A percentile compares a stretch with the other conserved stretches of the same genome.
Conservation (phyloP, 306 rosid genomes). For the Ormosia emarginata region DNA sequence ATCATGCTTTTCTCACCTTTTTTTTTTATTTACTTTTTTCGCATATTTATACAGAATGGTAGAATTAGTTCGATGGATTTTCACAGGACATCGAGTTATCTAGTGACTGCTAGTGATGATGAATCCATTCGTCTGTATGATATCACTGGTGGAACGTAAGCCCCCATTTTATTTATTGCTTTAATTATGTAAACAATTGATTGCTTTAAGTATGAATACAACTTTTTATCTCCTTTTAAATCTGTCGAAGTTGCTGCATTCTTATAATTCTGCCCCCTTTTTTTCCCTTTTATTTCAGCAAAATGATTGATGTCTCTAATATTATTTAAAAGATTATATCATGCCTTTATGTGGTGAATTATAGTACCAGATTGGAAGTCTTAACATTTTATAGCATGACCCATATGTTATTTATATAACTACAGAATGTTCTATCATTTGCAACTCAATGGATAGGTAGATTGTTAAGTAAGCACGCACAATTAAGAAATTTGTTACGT, state of each 20-base stretch:
- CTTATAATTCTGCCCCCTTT: not conserved
- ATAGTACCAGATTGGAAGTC: not conserved
- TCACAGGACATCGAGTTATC: constrained; percentile 74
- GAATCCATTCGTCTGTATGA: constrained; percentile 92
- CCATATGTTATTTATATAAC: not conserved
- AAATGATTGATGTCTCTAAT: not conserved
- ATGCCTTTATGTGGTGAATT: not conserved
- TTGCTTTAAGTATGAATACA: not conserved
- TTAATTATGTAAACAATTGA: not conserved
- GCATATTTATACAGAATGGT: constrained; percentile 55
- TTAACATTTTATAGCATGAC: constrained; percentile 11
- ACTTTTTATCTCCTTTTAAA: not conserved
- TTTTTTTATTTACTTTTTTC: not conserved
- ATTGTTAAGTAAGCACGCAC: not conserved
- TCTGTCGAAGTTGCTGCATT: not conserved
- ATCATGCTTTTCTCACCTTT: not conserved
- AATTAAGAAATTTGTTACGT: not conserved
- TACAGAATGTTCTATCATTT: not conserved
- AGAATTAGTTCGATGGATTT: constrained; percentile 88
- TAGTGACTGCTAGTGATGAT: constrained; percentile 95
- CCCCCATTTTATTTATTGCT: not conserved
- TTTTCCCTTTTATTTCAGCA: not conserved
- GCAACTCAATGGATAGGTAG: not conserved
- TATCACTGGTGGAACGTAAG: constrained; percentile 75
- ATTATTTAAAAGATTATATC: not conserved